Evolutionary conservation across 176 grass and related monocot genomes (phyloP).

Genomic region (Oryza officinalis): DNA sequence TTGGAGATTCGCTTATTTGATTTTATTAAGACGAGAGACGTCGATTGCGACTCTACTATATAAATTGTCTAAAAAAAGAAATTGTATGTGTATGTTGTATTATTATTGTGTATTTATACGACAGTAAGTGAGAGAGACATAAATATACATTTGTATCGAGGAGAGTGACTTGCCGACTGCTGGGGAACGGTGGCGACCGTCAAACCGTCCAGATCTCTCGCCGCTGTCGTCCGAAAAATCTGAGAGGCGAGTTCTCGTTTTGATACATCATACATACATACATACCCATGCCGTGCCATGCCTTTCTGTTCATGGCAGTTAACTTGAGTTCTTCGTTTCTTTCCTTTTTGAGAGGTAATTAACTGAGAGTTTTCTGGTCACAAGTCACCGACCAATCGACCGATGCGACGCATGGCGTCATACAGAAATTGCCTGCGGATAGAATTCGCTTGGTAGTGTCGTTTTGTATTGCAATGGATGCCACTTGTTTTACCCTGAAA

Average conservation of each 20-base stretch:
- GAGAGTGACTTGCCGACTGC: constrained; percentile 26
- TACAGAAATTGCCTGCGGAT: neutral
- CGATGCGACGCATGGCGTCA: neutral
- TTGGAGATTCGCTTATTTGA: too few relatives aligned
- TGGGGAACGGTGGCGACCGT: neutral
- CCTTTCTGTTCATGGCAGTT: neutral
- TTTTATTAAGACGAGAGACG: too few relatives aligned
- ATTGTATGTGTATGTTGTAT: too few relatives aligned
- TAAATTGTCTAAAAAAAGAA: too few relatives aligned
- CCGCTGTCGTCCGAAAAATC: neutral
- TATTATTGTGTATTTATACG: neutral
- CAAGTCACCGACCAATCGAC: neutral
- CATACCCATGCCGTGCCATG: neutral
- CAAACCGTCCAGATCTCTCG: neutral
- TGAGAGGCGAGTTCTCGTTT: neutral
- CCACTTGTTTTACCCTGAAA: neutral
- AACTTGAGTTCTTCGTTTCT: neutral
- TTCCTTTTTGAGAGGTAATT: neutral
- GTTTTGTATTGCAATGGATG: neutral
- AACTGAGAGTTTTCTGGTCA: neutral
- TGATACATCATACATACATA: neutral
- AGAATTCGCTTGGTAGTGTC: neutral
- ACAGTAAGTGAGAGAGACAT: neutral
- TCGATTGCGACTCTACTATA: too few relatives aligned
- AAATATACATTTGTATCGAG: neutral